Base-by-base conservation (phyloP, 306 rosid genomes). In the Cucumis sativus region DNA sequence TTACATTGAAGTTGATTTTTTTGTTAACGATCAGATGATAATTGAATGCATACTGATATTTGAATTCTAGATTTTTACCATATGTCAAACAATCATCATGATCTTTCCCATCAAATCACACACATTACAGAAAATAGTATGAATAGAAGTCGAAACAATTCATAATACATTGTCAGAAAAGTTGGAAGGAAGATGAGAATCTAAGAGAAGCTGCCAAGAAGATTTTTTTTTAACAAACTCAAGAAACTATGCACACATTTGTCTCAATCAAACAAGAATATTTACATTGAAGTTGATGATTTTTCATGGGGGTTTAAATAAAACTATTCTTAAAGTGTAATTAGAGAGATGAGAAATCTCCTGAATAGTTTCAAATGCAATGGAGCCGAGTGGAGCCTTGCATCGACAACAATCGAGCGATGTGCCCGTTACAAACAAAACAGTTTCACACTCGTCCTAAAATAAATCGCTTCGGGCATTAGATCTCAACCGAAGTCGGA, bases 211-310 rank as follows among this genome's bases (percentile, higher is more conserved):
- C 55, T 68, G 74, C 35, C 25, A 12, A 20, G 74, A 67, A 33
- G 37, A 2, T 33, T 33, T 4, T 33, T 33, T 33, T 33, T 33
- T 33, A 5, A 68, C 18, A 67, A 67, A 68, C 74, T 41, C 3
- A 43, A 49, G 47, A 45, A 12, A 14, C 23, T 69, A 69, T 45
- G 75, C 75, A 69, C 57, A 69, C 75, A 45, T 67, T 67, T 23
- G 75, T 69, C 18, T 69, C 39, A 43, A 69, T 25, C 76, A 47
- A 71, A 47, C 76, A 71, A 71, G 60, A 51, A 71, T 71, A 71
- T 71, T 47, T 49, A 71, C 76, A 71, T 49, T 25, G 43, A 23
- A 49, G 59, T 13, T 41, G 57, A 16, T 45, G 23, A 71, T 14
- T 30, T 71, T 71, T 71, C 76, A 47, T 25, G 56, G 57, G 76